Evolutionary conservation across 805 yeast genomes (phyloP), one percentile per base, ranked within the genome.

Genomic region (Candida ponderosae): DNA sequence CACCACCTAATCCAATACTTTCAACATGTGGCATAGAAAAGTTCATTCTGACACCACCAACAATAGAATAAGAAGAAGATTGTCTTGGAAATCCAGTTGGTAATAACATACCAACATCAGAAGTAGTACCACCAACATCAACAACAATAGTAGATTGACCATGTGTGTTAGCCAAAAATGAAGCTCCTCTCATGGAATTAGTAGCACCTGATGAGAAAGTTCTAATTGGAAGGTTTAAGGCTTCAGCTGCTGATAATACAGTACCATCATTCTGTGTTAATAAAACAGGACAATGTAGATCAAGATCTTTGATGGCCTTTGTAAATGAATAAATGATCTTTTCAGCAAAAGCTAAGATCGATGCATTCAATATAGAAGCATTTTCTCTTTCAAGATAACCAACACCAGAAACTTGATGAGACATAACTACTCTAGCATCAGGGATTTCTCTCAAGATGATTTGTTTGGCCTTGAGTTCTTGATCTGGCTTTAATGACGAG

Each of bases 21-120:
- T 66, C 70, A 6, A 67, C 72, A 18, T 68, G 72, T 4, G 74
- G 74, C 74, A 68, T 70, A 9, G 72, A 62, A 38, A 68, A 67
- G 47, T 67, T 70, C 63, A 65, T 68, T 37, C 68, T 50, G 6
- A 70, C 75, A 28, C 74, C 75, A 14, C 73, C 74, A 29, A 69
- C 63, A 20, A 45, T 42, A 4, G 70, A 60, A 44, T 60, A 61
- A 4, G 72, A 56, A 1, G 73, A 60, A 4, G 70, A 56, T 39
- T 68, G 72, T 20, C 72, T 50, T 6, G 75, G 76, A 48, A 68
- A 70, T 1, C 74, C 75, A 16, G 63, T 46, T 4, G 70, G 63
- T 9, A 70, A 47, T 24, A 70, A 43, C 33, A 67, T 41, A 8
- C 76, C 75, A n/a, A 68, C 70, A 47, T 70, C 75, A 9, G 73